Percentiles rank a stretch among this genome's conserved stretches.
Conservation (phyloP, 345 rosid genomes). For the Gossypium longicalyx region DNA sequence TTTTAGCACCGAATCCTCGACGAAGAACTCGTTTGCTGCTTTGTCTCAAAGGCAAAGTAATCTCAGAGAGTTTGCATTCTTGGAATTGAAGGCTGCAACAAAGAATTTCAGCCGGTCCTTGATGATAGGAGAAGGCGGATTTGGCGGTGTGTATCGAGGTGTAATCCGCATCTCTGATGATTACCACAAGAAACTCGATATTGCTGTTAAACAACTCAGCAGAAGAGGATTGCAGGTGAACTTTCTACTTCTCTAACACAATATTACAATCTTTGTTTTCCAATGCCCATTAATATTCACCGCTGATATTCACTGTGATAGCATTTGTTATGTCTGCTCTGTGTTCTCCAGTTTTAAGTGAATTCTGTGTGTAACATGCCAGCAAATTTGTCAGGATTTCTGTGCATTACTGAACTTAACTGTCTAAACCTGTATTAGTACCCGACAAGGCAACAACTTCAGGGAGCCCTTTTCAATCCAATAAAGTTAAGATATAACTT, state of each 20-base stretch:
- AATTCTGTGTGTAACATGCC: not conserved
- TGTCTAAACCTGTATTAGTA: not conserved
- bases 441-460: not conserved
- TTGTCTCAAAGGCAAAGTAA: slow-evolving; percentile 69
- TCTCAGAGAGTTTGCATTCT: slow-evolving; percentile 63
- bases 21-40: slow-evolving; percentile 53
- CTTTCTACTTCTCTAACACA: not conserved
- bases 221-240: slow-evolving; percentile 87
- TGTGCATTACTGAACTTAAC: not conserved
- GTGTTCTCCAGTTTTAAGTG: not conserved
- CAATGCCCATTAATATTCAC: too few relatives aligned
- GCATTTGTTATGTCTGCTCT: too few relatives aligned
- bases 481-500: not conserved
- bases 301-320: too few relatives aligned
- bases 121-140: slow-evolving; percentile 96
- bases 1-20: slow-evolving; percentile 57
- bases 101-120: slow-evolving; percentile 88
- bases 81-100: slow-evolving; percentile 76
- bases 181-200: slow-evolving; percentile 61
- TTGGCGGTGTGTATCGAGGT: slow-evolving; percentile 81
- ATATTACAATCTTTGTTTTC: too few relatives aligned
- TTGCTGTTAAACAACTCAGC: slow-evolving; percentile 92
- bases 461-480: not conserved
- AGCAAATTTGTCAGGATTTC: not conserved
- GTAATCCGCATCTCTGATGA: slow-evolving; percentile 55